These are phyloP conservation scores for Blastocystis sp. DNA, from an alignment of 352 stramenopile genomes.

Conservation along the genomic window DNA sequence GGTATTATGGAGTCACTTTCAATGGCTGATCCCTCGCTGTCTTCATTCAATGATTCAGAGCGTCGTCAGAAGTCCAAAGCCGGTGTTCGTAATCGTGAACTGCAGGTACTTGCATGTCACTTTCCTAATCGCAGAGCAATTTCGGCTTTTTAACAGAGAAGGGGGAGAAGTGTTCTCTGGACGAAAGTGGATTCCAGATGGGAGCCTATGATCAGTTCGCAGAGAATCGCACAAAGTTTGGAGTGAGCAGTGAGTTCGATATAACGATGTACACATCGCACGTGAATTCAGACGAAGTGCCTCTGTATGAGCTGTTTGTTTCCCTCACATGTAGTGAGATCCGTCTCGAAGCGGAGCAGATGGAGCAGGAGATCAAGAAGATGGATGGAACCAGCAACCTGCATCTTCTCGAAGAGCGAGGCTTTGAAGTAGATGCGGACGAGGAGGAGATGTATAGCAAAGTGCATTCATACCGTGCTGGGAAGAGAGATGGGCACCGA, in stretches of 20 bases:
- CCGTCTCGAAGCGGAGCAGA: not conserved
- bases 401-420: constrained; percentile 37
- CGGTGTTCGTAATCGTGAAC: not conserved
- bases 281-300: constrained; percentile 5
- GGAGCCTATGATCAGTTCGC: constrained; percentile 52
- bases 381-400: not conserved
- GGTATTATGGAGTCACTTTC: constrained; percentile 37
- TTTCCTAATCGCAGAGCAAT: not conserved
- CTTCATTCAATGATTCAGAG: constrained; percentile 28
- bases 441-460: constrained; percentile 51
- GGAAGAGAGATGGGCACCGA: not conserved
- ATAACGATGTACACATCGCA: constrained; percentile 45
- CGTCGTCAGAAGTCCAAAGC: not conserved
- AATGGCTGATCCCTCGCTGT: not conserved
- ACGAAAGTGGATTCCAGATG: constrained; percentile 48
- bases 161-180: not conserved
- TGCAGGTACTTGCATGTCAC: not conserved
- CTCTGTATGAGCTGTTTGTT: not conserved
- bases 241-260: constrained; percentile 29
- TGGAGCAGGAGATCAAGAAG: constrained; percentile 9
- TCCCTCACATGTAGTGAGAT: not conserved
- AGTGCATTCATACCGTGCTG: not conserved
- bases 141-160: constrained; percentile 11
- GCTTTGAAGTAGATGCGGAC: not conserved
- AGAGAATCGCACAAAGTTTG: constrained; percentile 41